phyloP scores from a whole-genome alignment of 202 grass and related monocot species.

The Carex sylvatica region DNA sequence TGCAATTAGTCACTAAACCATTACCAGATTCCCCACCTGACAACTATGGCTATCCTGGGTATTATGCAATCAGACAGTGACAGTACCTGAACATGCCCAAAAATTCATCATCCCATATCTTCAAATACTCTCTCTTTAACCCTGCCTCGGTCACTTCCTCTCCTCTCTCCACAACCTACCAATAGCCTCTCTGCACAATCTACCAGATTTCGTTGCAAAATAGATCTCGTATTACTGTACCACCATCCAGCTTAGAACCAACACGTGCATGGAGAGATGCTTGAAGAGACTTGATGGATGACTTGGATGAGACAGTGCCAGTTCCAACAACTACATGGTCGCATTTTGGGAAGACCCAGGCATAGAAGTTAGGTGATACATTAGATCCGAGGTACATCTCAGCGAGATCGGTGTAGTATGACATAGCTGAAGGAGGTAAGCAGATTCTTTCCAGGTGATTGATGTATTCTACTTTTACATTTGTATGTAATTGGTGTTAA shows the following conservation, averaged over 20 bases:
- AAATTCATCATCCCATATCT: conserved; percentile 86
- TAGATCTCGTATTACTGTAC: conserved; percentile 67
- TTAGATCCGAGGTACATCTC: conserved; percentile 92
- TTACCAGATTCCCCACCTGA: not conserved
- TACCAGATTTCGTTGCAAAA: conserved; percentile 90
- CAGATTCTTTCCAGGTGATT: conserved; percentile 62
- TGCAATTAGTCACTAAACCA: not conserved
- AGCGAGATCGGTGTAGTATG: conserved; percentile 76
- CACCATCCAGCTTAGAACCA: conserved; percentile 57
- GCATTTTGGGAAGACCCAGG: conserved; percentile 96
- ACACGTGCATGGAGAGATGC: conserved; percentile 55
- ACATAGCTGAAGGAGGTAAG: conserved; percentile 63
- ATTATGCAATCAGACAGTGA: not conserved
- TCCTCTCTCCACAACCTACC: conserved; percentile 60
- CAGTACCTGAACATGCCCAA: conserved; percentile 77
- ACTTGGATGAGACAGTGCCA: conserved; percentile 65
- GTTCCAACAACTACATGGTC: conserved; percentile 95
- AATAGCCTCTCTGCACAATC: conserved; percentile 75
- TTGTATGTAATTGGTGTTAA: not conserved
- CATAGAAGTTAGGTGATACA: conserved; percentile 96
- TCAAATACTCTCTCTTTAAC: conserved; percentile 59
- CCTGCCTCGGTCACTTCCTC: conserved; percentile 61
- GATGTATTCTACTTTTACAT: not conserved
- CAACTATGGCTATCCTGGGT: not conserved
- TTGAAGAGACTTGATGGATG: conserved; percentile 69